A percentile compares a stretch with the other conserved stretches of the same genome.
Conservation (phyloP, 805 yeast species). For the Tetrapisispora namnaoensis region DNA sequence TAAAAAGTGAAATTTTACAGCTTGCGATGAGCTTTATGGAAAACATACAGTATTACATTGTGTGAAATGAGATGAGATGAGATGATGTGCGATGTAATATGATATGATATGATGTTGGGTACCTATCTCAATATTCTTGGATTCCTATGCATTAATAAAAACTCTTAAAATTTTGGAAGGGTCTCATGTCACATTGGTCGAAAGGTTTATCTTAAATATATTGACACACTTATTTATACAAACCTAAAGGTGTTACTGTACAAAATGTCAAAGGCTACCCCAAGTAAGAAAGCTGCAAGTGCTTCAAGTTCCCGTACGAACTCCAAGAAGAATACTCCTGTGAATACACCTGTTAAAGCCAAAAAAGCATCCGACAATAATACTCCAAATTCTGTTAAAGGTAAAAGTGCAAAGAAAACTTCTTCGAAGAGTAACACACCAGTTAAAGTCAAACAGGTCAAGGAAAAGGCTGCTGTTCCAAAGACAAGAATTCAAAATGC, state of each 20-base stretch:
- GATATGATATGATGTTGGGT: too few relatives aligned
- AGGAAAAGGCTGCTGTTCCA: slow-evolving; percentile 18
- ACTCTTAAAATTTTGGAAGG: too few relatives aligned
- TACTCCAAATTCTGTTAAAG: slow-evolving; percentile 1
- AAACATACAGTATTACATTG: too few relatives aligned
- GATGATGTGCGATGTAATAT: not conserved
- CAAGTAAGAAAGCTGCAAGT: slow-evolving; percentile 1
- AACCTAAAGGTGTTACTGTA: too few relatives aligned
- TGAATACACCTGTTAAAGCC: slow-evolving; percentile 11
- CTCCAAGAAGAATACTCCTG: slow-evolving; percentile 13
- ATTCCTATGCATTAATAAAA: too few relatives aligned
- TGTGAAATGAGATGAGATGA: not conserved
- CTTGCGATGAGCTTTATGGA: not conserved
- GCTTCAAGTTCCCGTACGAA: slow-evolving; percentile 3
- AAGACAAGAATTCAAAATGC: slow-evolving; percentile 38
- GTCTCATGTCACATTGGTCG: too few relatives aligned
- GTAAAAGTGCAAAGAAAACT: slow-evolving; percentile 7
- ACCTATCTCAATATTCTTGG: too few relatives aligned
- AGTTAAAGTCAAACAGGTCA: not conserved
- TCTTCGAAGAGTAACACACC: slow-evolving; percentile 5
- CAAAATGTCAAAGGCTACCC: slow-evolving; percentile 1
- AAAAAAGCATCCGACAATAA: not conserved
- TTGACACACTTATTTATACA: too few relatives aligned
- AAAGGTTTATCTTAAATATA: too few relatives aligned
- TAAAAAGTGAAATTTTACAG: not conserved